Evolutionary conservation across 169 alveolate genomes (phyloP), one percentile per base, ranked within the genome.

Genomic region (Babesia caballi): DNA sequence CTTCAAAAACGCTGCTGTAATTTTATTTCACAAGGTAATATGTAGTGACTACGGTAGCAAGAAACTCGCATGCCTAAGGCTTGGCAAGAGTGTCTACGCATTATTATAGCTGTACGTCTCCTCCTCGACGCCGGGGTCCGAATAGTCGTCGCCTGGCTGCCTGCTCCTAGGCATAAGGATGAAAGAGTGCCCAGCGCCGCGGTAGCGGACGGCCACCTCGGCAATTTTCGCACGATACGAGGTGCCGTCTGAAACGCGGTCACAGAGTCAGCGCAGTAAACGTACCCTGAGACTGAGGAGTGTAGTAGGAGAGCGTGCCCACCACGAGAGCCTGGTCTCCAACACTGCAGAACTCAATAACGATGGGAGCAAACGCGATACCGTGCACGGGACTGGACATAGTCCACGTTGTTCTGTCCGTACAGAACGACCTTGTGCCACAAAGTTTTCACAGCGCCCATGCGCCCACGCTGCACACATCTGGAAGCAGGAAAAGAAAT

Each of bases 401-500:
- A 71, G 60, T 78, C 87, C 35, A 78, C 87, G 33, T 67, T 78
- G 15, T 83, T 66, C 42, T 32, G 58, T 15, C 87, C 87, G 59
- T 81, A 81, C 15, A 81, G 5, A n/a, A 70, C 51, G n/a, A 81
- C 74, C 57, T 57, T 69, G 84, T 81, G 88, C 88, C 88, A 81
- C 35, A 33, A 57, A 1, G 88, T 81, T 40, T 35, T 71, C 25
- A 49, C 52, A 1, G 66, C 19, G 3, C 87, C 83, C 42, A 25
- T 49, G 41, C 69, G 49, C 11, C 58, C 66, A 21, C 87, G 76
- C 87, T 78, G 52, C 52, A 52, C 5, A 44, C 12, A 17, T 50
- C 44, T 25, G 32, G 53, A 32, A 8, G 23, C 0, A 5, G 1
- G 33, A 11, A 42, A 21, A 8, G 1, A 15, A 12, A 27, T 33